Conservation (phyloP, 2,329 filamentous ascomycete genomes). For the Claviceps sp. region DNA sequence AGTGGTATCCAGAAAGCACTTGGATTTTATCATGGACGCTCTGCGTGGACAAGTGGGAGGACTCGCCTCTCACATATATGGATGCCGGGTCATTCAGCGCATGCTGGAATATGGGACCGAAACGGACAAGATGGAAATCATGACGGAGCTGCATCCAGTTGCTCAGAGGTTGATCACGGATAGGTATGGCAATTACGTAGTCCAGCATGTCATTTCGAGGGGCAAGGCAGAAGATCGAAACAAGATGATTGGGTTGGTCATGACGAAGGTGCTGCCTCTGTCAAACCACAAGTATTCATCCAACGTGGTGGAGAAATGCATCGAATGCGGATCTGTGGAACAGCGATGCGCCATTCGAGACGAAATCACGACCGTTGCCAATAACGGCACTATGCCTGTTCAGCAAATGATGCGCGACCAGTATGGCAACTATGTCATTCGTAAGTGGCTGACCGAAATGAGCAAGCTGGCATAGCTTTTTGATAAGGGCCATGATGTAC, state of each 20-base stretch:
- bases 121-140: constrained; percentile 55
- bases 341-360: constrained; percentile 59
- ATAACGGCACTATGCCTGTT: constrained; percentile 57
- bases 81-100: constrained; percentile 84
- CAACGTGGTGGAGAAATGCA: constrained; percentile 92
- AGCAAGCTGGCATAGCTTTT: no score
- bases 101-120: constrained; percentile 74
- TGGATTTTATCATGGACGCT: constrained; percentile 73
- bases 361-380: constrained; percentile 44
- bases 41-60: constrained; percentile 62
- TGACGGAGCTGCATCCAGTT: constrained; percentile 65
- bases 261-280: constrained; percentile 54
- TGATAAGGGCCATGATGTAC: constrained; percentile 8
- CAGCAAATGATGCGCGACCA: constrained; percentile 74
- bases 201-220: constrained; percentile 77
- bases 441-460: constrained; percentile 39
- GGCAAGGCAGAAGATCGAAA: constrained; percentile 60
- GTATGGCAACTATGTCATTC: constrained; percentile 92
- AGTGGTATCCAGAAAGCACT: constrained; percentile 60
- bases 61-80: constrained; percentile 69
- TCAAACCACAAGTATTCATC: constrained; percentile 96
- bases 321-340: constrained; percentile 54
- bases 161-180: constrained; percentile 65
- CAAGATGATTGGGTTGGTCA: constrained; percentile 61
- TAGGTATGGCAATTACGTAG: constrained; percentile 92